Percentiles rank a stretch among this genome's conserved stretches.
Evolutionary conservation across 2,329 filamentous ascomycete genomes (phyloP).

Genomic region (Monosporascus sp.): DNA sequence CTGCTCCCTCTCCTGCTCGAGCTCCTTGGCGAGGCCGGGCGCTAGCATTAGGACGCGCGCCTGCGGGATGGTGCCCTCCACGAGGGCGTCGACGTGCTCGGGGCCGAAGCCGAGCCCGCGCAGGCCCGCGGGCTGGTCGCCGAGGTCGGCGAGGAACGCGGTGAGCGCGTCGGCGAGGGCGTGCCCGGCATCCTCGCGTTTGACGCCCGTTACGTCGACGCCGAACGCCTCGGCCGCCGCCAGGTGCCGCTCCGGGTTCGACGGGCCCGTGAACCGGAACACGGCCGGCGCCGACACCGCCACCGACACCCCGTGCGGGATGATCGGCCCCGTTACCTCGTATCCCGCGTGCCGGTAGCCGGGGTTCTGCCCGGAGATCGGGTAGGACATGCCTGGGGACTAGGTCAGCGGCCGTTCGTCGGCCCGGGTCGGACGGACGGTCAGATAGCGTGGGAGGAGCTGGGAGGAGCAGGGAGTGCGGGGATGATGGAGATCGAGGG

Average conservation of each 20-base stretch:
- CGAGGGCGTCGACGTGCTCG: slow-evolving; percentile 72
- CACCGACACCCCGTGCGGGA: slow-evolving; percentile 93
- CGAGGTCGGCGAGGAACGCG: slow-evolving; percentile 74
- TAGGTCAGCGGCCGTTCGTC: slow-evolving; percentile 2
- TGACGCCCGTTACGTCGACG: slow-evolving; percentile 81
- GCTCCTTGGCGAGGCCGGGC: slow-evolving; percentile 68
- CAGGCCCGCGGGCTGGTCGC: slow-evolving; percentile 85
- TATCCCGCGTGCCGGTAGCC: slow-evolving; percentile 90
- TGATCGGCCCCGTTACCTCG: slow-evolving; percentile 67
- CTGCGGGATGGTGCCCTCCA: slow-evolving; percentile 94
- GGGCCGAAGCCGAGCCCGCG: slow-evolving; percentile 74
- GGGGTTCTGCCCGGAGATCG: slow-evolving; percentile 91
- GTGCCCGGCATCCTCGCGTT: slow-evolving; percentile 83
- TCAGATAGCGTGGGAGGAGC: too few relatives aligned
- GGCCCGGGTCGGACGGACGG: too few relatives aligned
- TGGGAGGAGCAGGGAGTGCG: too few relatives aligned
- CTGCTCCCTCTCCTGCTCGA: slow-evolving; percentile 67
- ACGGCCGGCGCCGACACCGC: slow-evolving; percentile 91
- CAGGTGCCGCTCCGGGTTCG: slow-evolving; percentile 88
- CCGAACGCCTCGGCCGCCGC: slow-evolving; percentile 87
- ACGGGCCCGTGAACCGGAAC: slow-evolving; percentile 86
- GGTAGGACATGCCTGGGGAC: slow-evolving; percentile 82
- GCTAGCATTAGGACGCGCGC: slow-evolving; percentile 86
- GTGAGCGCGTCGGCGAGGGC: slow-evolving; percentile 78
- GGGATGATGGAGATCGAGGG: neutral